These are phyloP conservation scores for Geoglossum cookeanum DNA, from an alignment of 2,329 filamentous ascomycete species.

Conservation along the genomic window DNA sequence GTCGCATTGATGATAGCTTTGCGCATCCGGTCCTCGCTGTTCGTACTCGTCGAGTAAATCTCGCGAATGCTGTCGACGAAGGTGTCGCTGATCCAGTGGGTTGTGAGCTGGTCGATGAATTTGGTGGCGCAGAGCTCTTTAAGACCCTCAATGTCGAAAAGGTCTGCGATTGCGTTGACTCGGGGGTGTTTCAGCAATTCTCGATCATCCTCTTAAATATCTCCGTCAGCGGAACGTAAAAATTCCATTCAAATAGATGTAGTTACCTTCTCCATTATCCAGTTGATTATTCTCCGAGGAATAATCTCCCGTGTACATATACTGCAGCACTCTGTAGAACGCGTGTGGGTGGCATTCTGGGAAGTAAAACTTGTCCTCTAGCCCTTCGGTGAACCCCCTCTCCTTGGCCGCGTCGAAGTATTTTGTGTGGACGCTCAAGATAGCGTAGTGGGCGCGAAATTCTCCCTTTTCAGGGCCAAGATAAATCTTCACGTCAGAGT, in stretches of 20 bases:
- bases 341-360: constrained; percentile 10
- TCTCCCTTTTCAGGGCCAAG: constrained; percentile 7
- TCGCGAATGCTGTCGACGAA: constrained; percentile 8
- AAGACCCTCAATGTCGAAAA: constrained; percentile 8
- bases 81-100: constrained; percentile 9
- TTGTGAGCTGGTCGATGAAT: constrained; percentile 6
- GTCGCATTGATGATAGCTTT: no score
- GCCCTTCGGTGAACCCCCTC: constrained; percentile 10
- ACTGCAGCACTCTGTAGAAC: constrained; percentile 9
- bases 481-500: constrained; percentile 7
- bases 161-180: constrained; percentile 8
- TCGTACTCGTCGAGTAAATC: no score
- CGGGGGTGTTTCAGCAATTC: constrained; percentile 8
- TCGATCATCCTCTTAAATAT: constrained; percentile 7
- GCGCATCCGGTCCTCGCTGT: no score
- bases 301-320: constrained; percentile 11
- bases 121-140: constrained; percentile 7
- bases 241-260: no score
- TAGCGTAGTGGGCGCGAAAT: constrained; percentile 7
- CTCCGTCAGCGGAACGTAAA: no score
- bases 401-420: constrained; percentile 9
- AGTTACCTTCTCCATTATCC: constrained; percentile 6
- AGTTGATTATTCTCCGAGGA: constrained; percentile 6
- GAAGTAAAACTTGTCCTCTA: constrained; percentile 8
- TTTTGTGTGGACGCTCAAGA: constrained; percentile 6